phyloP scores from a whole-genome alignment of 306 rosid species.

The Pachyrhizus erosus region DNA sequence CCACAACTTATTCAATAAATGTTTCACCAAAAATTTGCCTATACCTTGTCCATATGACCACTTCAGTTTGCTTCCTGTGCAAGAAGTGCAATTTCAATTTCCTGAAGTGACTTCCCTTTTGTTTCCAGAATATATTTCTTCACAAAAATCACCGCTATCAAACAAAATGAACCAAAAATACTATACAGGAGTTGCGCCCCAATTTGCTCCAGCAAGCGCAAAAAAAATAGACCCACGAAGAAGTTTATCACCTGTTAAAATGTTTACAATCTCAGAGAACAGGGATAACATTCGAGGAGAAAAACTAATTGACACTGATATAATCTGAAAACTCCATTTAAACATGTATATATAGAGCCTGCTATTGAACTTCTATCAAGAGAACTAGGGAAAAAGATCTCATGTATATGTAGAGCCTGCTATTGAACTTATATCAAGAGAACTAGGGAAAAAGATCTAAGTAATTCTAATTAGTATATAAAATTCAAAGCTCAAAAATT shows the following conservation, averaged over 20 bases:
- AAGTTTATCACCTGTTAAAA: slow-evolving; percentile 78
- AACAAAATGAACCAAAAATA: slow-evolving; percentile 66
- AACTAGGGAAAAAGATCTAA: slow-evolving; percentile 9
- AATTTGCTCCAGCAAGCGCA: slow-evolving; percentile 74
- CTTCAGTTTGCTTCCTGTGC: slow-evolving; percentile 50
- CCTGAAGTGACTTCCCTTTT: slow-evolving; percentile 91
- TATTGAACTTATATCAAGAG: neutral
- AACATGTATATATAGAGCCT: slow-evolving; percentile 6
- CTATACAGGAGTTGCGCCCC: slow-evolving; percentile 66
- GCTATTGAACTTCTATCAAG: neutral
- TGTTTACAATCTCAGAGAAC: slow-evolving; percentile 22
- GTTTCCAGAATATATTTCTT: slow-evolving; percentile 81
- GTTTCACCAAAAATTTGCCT: slow-evolving; percentile 20
- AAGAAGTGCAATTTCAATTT: slow-evolving; percentile 79
- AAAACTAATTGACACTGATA: slow-evolving; percentile 23
- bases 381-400: slow-evolving; percentile 4
- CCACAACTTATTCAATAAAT: slow-evolving; percentile 19
- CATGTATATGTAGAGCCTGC: neutral
- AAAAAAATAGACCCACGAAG: slow-evolving; percentile 76
- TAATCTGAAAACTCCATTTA: neutral
- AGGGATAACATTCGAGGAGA: neutral
- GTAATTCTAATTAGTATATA: neutral
- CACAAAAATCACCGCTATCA: slow-evolving; percentile 69
- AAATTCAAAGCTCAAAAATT: neutral
- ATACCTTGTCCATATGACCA: slow-evolving; percentile 30